These are phyloP conservation scores for Ustilago vetiveriae DNA, from an alignment of 1,284 basidiomycete species.

Conservation along the genomic window DNA sequence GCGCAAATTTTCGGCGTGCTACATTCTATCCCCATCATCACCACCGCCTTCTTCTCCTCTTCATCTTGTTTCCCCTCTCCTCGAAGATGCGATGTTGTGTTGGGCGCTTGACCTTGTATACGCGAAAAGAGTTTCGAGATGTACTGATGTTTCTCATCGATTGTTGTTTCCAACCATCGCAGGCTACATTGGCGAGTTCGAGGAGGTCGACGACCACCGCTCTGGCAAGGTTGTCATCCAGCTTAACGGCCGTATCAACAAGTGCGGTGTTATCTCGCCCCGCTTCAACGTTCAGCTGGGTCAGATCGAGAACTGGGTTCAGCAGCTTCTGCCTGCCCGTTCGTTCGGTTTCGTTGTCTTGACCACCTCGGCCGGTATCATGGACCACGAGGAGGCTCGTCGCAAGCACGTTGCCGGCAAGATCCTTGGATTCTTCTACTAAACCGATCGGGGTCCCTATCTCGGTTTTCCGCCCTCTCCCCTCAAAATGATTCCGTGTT, in stretches of 20 bases:
- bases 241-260: constrained; percentile 98
- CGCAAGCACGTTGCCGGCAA: constrained; percentile 97
- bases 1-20: constrained; percentile 53
- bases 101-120: no score
- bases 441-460: no score
- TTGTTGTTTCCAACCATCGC: background rate
- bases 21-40: constrained; percentile 14
- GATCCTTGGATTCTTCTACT: constrained; percentile 69
- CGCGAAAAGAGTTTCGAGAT: no score
- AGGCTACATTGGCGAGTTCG: constrained; percentile 99
- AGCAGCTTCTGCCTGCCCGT: constrained; percentile 72
- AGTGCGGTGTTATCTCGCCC: constrained; percentile 95
- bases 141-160: background rate
- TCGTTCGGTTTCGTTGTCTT: constrained; percentile 96
- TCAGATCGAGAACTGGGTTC: constrained; percentile 86
- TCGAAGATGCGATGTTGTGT: background rate
- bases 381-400: constrained; percentile 99
- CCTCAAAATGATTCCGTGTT: constrained; percentile 28
- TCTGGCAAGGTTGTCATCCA: constrained; percentile 98
- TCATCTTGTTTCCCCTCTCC: background rate
- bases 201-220: constrained; percentile 99
- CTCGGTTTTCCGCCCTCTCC: no score
- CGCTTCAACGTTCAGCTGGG: constrained; percentile 95
- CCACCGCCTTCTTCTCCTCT: background rate
- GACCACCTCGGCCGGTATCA: constrained; percentile 96